These are phyloP conservation scores for Lecanicillium sp. DNA, from an alignment of 2,329 filamentous ascomycete species.

Conservation along the genomic window DNA sequence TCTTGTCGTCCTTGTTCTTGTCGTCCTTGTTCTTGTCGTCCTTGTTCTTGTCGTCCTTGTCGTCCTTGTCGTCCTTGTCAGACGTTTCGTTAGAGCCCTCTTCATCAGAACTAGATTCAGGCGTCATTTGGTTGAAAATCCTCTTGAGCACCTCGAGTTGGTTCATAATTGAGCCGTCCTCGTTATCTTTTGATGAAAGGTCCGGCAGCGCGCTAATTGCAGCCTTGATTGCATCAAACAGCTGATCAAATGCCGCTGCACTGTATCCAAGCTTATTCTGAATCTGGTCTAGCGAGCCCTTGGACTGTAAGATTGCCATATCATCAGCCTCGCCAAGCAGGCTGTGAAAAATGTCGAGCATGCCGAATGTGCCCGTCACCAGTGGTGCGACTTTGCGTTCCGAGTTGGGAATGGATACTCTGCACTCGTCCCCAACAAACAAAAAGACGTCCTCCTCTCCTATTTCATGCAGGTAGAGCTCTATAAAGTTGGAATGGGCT, in stretches of 20 bases:
- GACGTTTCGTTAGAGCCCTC: conserved; percentile 9
- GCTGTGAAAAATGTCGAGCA: conserved; percentile 67
- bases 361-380: conserved; percentile 46
- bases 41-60: conserved; percentile 11
- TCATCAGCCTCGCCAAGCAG: conserved; percentile 56
- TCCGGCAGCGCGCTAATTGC: conserved; percentile 17
- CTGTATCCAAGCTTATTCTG: conserved; percentile 66
- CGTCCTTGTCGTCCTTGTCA: conserved; percentile 10
- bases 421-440: conserved; percentile 18
- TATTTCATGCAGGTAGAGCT: conserved; percentile 62
- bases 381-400: conserved; percentile 57
- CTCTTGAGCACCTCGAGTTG: conserved; percentile 18
- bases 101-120: too few relatives aligned
- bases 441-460: conserved; percentile 60
- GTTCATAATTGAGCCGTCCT: conserved; percentile 16
- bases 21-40: conserved; percentile 7
- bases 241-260: conserved; percentile 23
- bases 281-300: conserved; percentile 60
- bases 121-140: conserved; percentile 15
- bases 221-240: conserved; percentile 18
- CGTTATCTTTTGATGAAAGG: conserved; percentile 14
- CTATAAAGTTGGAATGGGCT: conserved; percentile 70
- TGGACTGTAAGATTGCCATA: conserved; percentile 36
- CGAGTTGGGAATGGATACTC: conserved; percentile 34
- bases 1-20: conserved; percentile 10